Percentiles rank a stretch among this genome's conserved stretches.
phyloP scores from a whole-genome alignment of 371 early-diverging fungal genomes.

The Zychaea mexicana region DNA sequence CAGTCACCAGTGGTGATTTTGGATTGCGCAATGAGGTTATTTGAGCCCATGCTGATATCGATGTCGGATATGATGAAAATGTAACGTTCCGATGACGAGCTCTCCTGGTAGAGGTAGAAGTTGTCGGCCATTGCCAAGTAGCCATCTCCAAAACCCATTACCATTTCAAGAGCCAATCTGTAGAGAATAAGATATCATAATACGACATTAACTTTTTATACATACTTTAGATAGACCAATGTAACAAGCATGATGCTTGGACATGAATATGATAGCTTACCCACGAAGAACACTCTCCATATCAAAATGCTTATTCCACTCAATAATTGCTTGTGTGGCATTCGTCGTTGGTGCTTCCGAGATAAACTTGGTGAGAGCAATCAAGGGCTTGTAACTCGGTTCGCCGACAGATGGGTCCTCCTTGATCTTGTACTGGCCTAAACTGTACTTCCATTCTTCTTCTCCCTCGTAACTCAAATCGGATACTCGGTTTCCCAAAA shows the following conservation, averaged over 20 bases:
- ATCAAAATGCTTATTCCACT: constrained; percentile 30
- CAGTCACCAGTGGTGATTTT: constrained; percentile 27
- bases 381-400: constrained; percentile 18
- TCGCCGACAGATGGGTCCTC: constrained; percentile 16
- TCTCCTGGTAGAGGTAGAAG: constrained; percentile 26
- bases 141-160: constrained; percentile 39
- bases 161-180: constrained; percentile 37
- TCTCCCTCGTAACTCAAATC: constrained; percentile 21
- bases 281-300: constrained; percentile 34
- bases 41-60: constrained; percentile 32
- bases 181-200: not conserved
- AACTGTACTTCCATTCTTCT: constrained; percentile 18
- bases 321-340: not conserved
- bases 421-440: constrained; percentile 32
- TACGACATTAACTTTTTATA: not conserved
- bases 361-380: constrained; percentile 34
- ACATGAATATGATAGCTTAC: constrained; percentile 14
- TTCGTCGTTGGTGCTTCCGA: constrained; percentile 24
- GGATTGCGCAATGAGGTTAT: not conserved
- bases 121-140: constrained; percentile 34
- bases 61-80: constrained; percentile 35
- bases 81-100: not conserved
- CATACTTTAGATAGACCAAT: too few species aligned
- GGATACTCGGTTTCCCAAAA: constrained; percentile 9
- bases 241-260: not conserved